phyloP scores from a whole-genome alignment of 1,139 yeast species.

The Yamadazyma triangularis region DNA sequence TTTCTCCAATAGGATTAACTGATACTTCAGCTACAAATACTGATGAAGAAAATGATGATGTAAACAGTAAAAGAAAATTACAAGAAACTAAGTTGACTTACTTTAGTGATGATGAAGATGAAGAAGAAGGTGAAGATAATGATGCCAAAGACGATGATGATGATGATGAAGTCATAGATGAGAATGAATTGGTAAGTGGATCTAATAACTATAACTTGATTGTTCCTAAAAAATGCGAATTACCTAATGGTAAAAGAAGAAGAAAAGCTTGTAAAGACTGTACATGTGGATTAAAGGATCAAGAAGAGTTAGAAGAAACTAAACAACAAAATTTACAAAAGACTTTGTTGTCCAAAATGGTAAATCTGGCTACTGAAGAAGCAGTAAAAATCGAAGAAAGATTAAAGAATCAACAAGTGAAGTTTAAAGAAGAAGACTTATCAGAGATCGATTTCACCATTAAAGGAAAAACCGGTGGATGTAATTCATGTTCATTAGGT shows the following conservation, averaged over 20 bases:
- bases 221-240: slow-evolving; percentile 46
- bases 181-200: slow-evolving; percentile 35
- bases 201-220: slow-evolving; percentile 28
- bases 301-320: slow-evolving; percentile 54
- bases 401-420: slow-evolving; percentile 40
- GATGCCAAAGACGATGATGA: slow-evolving; percentile 34
- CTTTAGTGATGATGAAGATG: slow-evolving; percentile 47
- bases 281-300: slow-evolving; percentile 90
- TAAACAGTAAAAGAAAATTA: slow-evolving; percentile 38
- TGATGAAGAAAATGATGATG: slow-evolving; percentile 35
- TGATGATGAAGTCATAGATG: slow-evolving; percentile 36
- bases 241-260: slow-evolving; percentile 56
- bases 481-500: slow-evolving; percentile 95
- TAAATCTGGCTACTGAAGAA: slow-evolving; percentile 48
- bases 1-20: slow-evolving; percentile 29
- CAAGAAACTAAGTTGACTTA: slow-evolving; percentile 45
- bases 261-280: slow-evolving; percentile 95
- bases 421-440: slow-evolving; percentile 61
- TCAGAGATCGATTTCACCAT: slow-evolving; percentile 92
- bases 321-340: slow-evolving; percentile 47
- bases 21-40: slow-evolving; percentile 38
- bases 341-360: slow-evolving; percentile 44
- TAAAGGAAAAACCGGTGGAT: slow-evolving; percentile 92
- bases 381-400: slow-evolving; percentile 52
- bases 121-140: slow-evolving; percentile 25